Conservation (phyloP, 139 green algal species). For the Micractinium sp. region DNA sequence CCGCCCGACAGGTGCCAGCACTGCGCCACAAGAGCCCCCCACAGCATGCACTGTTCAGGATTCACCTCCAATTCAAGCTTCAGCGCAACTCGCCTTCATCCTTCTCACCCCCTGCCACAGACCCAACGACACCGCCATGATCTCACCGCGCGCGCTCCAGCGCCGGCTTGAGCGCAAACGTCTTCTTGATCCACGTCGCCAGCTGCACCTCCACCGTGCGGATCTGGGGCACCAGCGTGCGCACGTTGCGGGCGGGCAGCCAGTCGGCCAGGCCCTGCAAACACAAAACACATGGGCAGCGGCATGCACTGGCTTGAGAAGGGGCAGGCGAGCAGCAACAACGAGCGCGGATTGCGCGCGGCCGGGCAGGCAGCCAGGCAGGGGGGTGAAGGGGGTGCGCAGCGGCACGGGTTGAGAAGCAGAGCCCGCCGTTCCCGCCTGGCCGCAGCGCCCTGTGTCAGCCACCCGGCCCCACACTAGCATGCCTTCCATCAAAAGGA, state of each 20-base stretch:
- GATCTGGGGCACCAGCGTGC: constrained; percentile 88
- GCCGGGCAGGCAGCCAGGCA: not conserved
- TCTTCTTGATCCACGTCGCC: constrained; percentile 71
- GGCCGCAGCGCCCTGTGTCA: no score
- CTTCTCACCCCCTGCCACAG: no score
- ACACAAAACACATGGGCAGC: no score
- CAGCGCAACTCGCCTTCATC: not conserved
- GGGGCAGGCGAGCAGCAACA: no score
- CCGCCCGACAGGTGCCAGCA: no score
- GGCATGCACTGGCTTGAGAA: not conserved
- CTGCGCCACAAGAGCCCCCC: no score
- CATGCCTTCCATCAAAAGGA: no score
- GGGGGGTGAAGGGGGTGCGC: no score
- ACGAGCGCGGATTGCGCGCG: no score
- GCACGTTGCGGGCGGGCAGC: constrained; percentile 88
- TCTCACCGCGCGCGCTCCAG: constrained; percentile 41
- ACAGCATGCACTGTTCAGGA: no score
- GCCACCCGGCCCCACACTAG: not conserved
- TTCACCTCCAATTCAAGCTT: not conserved
- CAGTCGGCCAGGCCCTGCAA: constrained; percentile 44
- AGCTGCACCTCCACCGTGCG: constrained; percentile 81
- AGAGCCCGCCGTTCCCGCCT: no score
- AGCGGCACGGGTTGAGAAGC: not conserved
- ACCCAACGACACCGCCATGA: not conserved
- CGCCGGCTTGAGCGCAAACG: constrained; percentile 64